Conservation (phyloP, 805 yeast genomes). For the Saccharomycopsis sp. region DNA sequence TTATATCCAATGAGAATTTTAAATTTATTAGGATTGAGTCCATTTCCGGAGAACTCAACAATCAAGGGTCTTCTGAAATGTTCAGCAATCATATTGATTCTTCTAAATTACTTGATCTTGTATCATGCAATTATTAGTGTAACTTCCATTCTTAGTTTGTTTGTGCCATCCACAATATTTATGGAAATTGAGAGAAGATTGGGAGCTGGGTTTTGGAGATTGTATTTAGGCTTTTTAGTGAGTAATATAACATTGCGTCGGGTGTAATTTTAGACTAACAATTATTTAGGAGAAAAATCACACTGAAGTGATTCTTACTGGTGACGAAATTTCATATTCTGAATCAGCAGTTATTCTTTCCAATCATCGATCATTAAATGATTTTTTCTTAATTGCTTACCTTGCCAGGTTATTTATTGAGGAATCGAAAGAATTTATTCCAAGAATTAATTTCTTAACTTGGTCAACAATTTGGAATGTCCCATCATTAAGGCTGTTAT, state of each 20-base stretch:
- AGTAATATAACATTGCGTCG: slow-evolving; percentile 1
- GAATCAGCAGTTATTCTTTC: slow-evolving; percentile 16
- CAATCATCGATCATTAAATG: slow-evolving; percentile 18
- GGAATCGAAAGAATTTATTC: slow-evolving; percentile 23
- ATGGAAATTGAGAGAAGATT: slow-evolving; percentile 9
- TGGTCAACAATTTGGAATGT: slow-evolving; percentile 65
- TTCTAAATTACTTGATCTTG: slow-evolving; percentile 7
- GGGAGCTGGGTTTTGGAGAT: slow-evolving; percentile 14
- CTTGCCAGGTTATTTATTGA: slow-evolving; percentile 8
- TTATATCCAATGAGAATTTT: slow-evolving; percentile 9
- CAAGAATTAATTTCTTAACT: slow-evolving; percentile 51
- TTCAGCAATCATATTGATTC: slow-evolving; percentile 3
- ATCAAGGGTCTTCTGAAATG: slow-evolving; percentile 1
- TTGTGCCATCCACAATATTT: slow-evolving; percentile 16
- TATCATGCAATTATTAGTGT: slow-evolving; percentile 10
- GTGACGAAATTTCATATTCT: slow-evolving; percentile 11
- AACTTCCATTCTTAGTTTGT: slow-evolving; percentile 4
- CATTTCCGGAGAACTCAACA: slow-evolving; percentile 2
- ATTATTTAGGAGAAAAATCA: slow-evolving; percentile 15
- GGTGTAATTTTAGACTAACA: neutral
- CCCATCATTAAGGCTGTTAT: slow-evolving; percentile 45
- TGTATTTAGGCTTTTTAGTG: slow-evolving; percentile 14
- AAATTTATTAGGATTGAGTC: slow-evolving; percentile 7
- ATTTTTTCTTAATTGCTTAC: slow-evolving; percentile 17
- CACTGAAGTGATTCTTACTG: slow-evolving; percentile 17